Evolutionary conservation across 441 rosid species (phyloP).

Genomic region (Euphorbia schlechtendalii): DNA sequence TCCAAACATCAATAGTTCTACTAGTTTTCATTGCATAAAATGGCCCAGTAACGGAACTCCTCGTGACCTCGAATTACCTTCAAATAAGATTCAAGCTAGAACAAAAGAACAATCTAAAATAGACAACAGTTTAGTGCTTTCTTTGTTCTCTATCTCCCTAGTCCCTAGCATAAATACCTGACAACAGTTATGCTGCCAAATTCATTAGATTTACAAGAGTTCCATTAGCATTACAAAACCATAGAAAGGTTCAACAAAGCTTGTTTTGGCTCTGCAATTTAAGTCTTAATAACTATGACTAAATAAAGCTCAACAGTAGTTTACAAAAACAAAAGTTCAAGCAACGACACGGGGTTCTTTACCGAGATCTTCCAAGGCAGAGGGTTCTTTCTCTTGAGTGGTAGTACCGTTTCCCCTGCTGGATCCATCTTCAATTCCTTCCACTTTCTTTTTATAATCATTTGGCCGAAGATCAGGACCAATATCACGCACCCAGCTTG

Average conservation of each 20-base stretch:
- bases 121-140: neutral
- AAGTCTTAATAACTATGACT: neutral
- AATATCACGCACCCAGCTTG: slow-evolving; percentile 85
- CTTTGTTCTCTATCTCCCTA: neutral
- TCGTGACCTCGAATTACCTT: neutral
- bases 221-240: neutral
- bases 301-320: neutral
- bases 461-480: slow-evolving; percentile 88
- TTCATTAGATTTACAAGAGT: neutral
- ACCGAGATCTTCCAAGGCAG: slow-evolving; percentile 85
- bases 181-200: neutral
- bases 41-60: neutral
- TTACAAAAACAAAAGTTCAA: neutral
- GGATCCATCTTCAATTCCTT: slow-evolving; percentile 24
- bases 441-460: slow-evolving; percentile 53
- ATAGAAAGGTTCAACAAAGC: neutral
- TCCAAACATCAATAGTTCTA: too few relatives aligned
- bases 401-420: slow-evolving; percentile 7
- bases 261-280: neutral
- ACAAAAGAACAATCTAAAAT: neutral
- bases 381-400: slow-evolving; percentile 50
- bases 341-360: slow-evolving; percentile 3
- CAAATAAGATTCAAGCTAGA: too few relatives aligned
- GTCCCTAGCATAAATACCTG: neutral
- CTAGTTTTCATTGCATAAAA: too few relatives aligned